Conservation (phyloP, 1,284 basidiomycete species). For the Melampsora americana region DNA sequence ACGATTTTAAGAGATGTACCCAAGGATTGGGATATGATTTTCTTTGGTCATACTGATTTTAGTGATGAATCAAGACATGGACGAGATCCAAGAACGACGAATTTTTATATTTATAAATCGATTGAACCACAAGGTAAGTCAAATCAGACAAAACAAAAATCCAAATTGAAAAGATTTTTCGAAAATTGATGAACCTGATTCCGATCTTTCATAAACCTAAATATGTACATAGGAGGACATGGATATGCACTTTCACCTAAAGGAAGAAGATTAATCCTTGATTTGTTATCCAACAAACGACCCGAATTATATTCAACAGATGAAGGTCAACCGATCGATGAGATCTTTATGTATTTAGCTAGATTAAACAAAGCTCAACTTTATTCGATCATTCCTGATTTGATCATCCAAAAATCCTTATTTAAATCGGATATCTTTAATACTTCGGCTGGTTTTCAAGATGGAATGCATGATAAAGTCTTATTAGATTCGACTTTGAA, state of each 20-base stretch:
- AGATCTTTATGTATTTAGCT: constrained; percentile 38
- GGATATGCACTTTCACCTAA: constrained; percentile 40
- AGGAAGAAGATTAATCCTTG: constrained; percentile 26
- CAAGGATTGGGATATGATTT: constrained; percentile 40
- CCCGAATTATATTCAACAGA: constrained; percentile 29
- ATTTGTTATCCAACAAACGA: constrained; percentile 34
- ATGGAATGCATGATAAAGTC: constrained; percentile 39
- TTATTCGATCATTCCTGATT: constrained; percentile 37
- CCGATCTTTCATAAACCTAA: too few relatives aligned
- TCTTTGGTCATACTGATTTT: constrained; percentile 43
- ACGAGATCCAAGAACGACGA: constrained; percentile 6
- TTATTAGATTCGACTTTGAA: constrained; percentile 39
- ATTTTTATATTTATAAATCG: constrained; percentile 40
- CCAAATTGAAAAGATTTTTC: too few relatives aligned
- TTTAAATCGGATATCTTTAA: constrained; percentile 42
- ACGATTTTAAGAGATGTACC: constrained; percentile 39
- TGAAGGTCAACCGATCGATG: constrained; percentile 37
- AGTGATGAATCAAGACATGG: constrained; percentile 37
- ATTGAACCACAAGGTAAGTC: constrained; percentile 43
- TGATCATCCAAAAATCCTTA: constrained; percentile 31
- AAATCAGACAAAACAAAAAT: too few relatives aligned
- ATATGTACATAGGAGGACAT: constrained; percentile 43
- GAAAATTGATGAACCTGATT: too few relatives aligned
- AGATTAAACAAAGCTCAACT: constrained; percentile 17
- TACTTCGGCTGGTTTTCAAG: constrained; percentile 37